These are phyloP conservation scores for Solanum medicagineum DNA, from an alignment of 257 asterid species.

Conservation along the genomic window DNA sequence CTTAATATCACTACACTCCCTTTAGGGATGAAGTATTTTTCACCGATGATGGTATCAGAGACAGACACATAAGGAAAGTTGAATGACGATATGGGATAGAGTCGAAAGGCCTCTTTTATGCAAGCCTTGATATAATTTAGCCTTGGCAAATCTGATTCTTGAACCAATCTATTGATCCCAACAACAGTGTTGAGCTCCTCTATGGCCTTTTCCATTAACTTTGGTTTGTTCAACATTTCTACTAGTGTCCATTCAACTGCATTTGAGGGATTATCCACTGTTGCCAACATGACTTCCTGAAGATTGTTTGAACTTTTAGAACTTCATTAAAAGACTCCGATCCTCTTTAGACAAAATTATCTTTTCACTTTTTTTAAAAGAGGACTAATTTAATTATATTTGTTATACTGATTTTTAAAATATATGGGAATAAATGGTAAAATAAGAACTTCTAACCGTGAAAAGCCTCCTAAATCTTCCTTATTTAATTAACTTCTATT, in stretches of 20 bases:
- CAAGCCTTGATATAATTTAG: constrained; percentile 22
- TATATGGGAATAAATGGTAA: too few species aligned
- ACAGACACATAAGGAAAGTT: constrained; percentile 13
- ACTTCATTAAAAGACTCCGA: too few species aligned
- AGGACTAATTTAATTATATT: too few species aligned
- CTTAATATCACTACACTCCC: constrained; percentile 19
- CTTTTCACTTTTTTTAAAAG: too few species aligned
- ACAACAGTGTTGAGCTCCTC: constrained; percentile 5
- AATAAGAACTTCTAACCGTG: too few species aligned
- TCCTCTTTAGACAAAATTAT: too few species aligned
- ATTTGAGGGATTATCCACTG: constrained; percentile 17
- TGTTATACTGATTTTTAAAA: too few species aligned
- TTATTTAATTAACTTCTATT: too few species aligned
- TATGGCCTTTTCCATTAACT: background rate
- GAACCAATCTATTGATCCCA: constrained; percentile 5
- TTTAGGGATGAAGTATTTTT: constrained; percentile 17
- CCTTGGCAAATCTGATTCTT: constrained; percentile 18
- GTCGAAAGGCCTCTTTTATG: constrained; percentile 12
- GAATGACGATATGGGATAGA: constrained; percentile 9
- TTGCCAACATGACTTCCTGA: constrained; percentile 11
- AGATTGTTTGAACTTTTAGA: too few species aligned
- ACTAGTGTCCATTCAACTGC: constrained; percentile 13
- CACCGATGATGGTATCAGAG: constrained; percentile 1
- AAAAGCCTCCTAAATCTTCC: too few species aligned
- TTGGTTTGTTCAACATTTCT: constrained; percentile 16